These are phyloP conservation scores for Corylus heterophylla DNA, from an alignment of 306 rosid species.

Conservation along the genomic window DNA sequence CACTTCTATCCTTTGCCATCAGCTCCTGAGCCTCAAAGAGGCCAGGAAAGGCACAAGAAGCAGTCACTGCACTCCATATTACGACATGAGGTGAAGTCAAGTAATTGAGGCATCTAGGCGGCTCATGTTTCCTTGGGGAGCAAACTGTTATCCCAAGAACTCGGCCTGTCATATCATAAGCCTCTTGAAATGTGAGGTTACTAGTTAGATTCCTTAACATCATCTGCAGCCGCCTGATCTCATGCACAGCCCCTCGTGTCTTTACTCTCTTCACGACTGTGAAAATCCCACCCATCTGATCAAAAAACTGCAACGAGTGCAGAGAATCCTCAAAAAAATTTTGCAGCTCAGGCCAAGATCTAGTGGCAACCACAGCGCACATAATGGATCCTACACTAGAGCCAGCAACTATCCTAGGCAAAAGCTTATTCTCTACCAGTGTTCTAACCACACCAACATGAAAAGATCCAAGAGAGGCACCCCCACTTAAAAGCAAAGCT, in stretches of 20 bases:
- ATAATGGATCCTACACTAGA: slow-evolving; percentile 97
- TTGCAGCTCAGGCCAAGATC: slow-evolving; percentile 97
- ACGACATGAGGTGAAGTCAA: slow-evolving; percentile 98
- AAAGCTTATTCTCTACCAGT: slow-evolving; percentile 79
- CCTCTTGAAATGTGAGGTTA: slow-evolving; percentile 96
- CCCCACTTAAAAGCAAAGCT: slow-evolving; percentile 93
- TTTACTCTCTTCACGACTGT: slow-evolving; percentile 81
- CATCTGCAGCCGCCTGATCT: slow-evolving; percentile 86
- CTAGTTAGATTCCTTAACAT: slow-evolving; percentile 89
- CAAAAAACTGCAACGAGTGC: slow-evolving; percentile 88
- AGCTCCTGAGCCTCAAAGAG: slow-evolving; percentile 99
- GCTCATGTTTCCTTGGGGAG: slow-evolving; percentile 98
- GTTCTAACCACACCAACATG: slow-evolving; percentile 90
- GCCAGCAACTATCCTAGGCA: slow-evolving; percentile 95
- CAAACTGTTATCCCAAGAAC: slow-evolving; percentile 96
- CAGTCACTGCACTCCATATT: slow-evolving; percentile 98
- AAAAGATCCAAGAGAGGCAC: slow-evolving; percentile 95
- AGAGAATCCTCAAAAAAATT: slow-evolving; percentile 85
- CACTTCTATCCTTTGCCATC: slow-evolving; percentile 97
- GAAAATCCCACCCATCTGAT: slow-evolving; percentile 89
- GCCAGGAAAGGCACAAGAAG: slow-evolving; percentile 98
- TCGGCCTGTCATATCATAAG: slow-evolving; percentile 96
- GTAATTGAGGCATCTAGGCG: slow-evolving; percentile 98
- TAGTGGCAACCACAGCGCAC: slow-evolving; percentile 92
- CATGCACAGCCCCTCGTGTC: slow-evolving; percentile 89